These are phyloP conservation scores for Cucurbita argyrosperma DNA, from an alignment of 306 rosid species.

Conservation along the genomic window DNA sequence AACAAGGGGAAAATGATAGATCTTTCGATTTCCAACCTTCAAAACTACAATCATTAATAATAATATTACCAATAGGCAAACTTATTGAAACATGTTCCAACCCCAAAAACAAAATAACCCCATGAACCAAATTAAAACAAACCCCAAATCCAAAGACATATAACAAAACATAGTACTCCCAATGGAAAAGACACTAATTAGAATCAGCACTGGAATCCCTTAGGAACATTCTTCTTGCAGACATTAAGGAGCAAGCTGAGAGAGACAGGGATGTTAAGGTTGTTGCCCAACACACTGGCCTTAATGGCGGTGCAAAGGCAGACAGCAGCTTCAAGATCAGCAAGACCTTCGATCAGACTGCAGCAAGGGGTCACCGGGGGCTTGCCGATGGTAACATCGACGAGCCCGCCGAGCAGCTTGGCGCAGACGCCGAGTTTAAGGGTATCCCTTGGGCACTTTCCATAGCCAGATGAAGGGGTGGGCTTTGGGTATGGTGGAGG, in stretches of 20 bases:
- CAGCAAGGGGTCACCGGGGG: conserved; percentile 58
- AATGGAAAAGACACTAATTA: neutral
- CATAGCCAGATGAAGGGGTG: neutral
- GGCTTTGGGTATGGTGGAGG: neutral
- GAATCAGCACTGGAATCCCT: conserved; percentile 30
- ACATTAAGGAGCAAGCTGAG: conserved; percentile 63
- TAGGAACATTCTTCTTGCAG: conserved; percentile 30
- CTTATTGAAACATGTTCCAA: neutral
- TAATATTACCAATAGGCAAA: neutral
- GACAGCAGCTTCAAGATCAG: conserved; percentile 50
- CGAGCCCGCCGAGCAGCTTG: conserved; percentile 35
- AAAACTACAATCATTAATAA: neutral
- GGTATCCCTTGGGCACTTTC: conserved; percentile 47
- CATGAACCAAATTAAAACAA: neutral
- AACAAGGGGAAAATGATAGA: neutral
- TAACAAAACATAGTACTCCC: neutral
- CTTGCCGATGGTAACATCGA: conserved; percentile 29
- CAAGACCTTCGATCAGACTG: conserved; percentile 44
- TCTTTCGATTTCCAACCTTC: neutral
- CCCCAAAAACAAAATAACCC: neutral
- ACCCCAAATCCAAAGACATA: neutral
- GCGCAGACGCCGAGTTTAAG: conserved; percentile 54
- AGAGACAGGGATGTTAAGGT: conserved; percentile 49
- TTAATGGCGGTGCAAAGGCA: conserved; percentile 72
- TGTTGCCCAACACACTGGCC: conserved; percentile 48